A percentile compares a stretch with the other conserved stretches of the same genome.
Evolutionary conservation across 768 basidiomycete species (phyloP).

Genomic region (Cyclocybe cylindracea): DNA sequence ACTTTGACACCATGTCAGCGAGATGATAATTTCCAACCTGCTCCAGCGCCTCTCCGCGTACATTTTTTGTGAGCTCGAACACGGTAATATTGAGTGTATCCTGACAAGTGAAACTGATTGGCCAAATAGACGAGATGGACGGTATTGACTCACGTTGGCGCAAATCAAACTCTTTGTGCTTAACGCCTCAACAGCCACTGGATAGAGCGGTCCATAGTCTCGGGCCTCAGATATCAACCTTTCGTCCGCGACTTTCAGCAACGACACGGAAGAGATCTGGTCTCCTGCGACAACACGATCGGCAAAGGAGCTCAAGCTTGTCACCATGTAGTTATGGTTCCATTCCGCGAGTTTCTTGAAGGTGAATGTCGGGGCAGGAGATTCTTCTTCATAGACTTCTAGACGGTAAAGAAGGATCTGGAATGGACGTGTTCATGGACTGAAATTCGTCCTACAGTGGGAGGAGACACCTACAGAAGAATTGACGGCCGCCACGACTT

Average conservation of each 20-base stretch:
- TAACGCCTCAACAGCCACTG: slow-evolving; percentile 62
- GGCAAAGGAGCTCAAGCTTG: slow-evolving; percentile 57
- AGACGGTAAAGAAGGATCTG: slow-evolving; percentile 52
- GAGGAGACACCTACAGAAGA: slow-evolving; percentile 58
- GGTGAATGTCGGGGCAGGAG: slow-evolving; percentile 28
- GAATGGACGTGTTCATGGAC: not conserved
- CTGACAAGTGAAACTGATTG: slow-evolving; percentile 34
- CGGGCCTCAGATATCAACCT: slow-evolving; percentile 59
- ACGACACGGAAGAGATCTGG: slow-evolving; percentile 74
- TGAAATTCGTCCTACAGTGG: not conserved
- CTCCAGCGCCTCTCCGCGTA: slow-evolving; percentile 50
- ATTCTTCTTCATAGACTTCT: slow-evolving; percentile 29
- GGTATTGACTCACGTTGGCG: slow-evolving; percentile 58
- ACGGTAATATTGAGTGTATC: slow-evolving; percentile 67
- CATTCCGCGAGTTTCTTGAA: slow-evolving; percentile 56
- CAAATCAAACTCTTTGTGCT: slow-evolving; percentile 61
- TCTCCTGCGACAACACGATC: slow-evolving; percentile 73
- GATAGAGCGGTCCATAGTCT: slow-evolving; percentile 79
- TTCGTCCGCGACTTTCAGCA: slow-evolving; percentile 51
- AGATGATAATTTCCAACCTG: slow-evolving; percentile 71
- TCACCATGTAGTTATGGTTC: slow-evolving; percentile 84
- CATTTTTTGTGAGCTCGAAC: slow-evolving; percentile 50
- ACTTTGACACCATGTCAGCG: slow-evolving; percentile 77
- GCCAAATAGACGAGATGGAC: not conserved
- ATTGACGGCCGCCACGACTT: slow-evolving; percentile 72